Conservation (phyloP, 176 grass and related monocot genomes). For the Lolium rigidum region DNA sequence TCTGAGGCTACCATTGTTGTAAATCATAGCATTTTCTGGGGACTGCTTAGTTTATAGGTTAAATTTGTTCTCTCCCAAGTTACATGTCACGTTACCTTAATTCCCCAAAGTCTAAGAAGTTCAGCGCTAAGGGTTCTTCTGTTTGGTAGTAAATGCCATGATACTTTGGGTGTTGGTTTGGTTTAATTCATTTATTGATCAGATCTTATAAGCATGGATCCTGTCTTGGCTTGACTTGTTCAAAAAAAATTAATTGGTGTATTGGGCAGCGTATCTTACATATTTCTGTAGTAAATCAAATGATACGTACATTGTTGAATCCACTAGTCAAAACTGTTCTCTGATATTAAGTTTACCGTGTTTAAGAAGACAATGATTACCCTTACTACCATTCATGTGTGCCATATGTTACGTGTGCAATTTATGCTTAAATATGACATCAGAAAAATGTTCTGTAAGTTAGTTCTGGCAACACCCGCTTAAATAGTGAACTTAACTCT, state of each 20-base stretch:
- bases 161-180: background rate
- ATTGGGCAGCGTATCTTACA: background rate
- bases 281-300: slow-evolving; percentile 1
- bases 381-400: background rate
- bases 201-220: background rate
- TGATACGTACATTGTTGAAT: background rate
- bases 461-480: background rate
- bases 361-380: background rate
- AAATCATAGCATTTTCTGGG: background rate
- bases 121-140: background rate
- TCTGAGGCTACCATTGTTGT: background rate
- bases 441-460: slow-evolving; percentile 3
- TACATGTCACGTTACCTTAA: slow-evolving; percentile 2
- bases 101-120: background rate
- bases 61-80: background rate
- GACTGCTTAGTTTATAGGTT: background rate
- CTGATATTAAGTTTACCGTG: background rate
- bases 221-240: background rate
- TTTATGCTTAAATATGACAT: background rate
- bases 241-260: background rate
- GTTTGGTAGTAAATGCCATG: background rate
- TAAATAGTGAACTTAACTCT: background rate
- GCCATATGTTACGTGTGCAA: background rate
- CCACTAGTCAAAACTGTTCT: slow-evolving; percentile 11
- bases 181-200: slow-evolving; percentile 10